Base-by-base conservation (phyloP, 208 protist species). In the Novymonas esmeraldas region DNA sequence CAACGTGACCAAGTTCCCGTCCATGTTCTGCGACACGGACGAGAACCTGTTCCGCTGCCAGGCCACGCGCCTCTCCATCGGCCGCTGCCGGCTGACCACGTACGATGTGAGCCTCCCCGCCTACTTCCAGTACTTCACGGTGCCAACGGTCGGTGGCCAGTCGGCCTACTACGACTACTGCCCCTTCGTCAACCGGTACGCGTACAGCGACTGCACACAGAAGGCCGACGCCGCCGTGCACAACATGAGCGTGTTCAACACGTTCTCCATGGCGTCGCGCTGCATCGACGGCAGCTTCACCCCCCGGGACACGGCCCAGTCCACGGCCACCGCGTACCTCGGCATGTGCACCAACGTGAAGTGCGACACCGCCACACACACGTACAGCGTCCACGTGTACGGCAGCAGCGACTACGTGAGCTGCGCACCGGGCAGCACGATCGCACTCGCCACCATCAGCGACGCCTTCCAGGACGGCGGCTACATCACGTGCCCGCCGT, bases 21-120 rank as follows among this genome's bases (percentile, higher is more conserved):
- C 48, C 36, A 87, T 93, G 77, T 93, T 86, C 76, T 89, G 84
- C 50, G 38, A 39, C 14, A 18, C n/a, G 4, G 13, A 42, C 33
- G 49, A 72, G 20, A 2, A 7, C 6, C 10, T 10, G 13, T 24
- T 24, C 2, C 51, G 51, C 6, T 56, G 51, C 29, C 4, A 28
- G 31, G 24, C 16, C 31, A 18, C 18, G 4, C 51, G 51, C 13
- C 51, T 56, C 0, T 9, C 1, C 0, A 0, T 56, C 28, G 50
- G 50, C 1, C 2, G 16, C 3, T 56, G 50, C 28, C 3, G 11
- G 2, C 29, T 54, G 0, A 18, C 11, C 16, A 22, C 50, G 0
- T 2, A 22, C 1, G 9, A 36, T 0, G 16, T 3, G 1, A 0
- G 0, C 5, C 31, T n/a, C 13, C 28, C 50, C 6, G 0, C 7